A percentile compares a stretch with the other conserved stretches of the same genome.
Evolutionary conservation across 192 early-diverging fungal genomes (phyloP).

Genomic region (Diversispora eburnea): DNA sequence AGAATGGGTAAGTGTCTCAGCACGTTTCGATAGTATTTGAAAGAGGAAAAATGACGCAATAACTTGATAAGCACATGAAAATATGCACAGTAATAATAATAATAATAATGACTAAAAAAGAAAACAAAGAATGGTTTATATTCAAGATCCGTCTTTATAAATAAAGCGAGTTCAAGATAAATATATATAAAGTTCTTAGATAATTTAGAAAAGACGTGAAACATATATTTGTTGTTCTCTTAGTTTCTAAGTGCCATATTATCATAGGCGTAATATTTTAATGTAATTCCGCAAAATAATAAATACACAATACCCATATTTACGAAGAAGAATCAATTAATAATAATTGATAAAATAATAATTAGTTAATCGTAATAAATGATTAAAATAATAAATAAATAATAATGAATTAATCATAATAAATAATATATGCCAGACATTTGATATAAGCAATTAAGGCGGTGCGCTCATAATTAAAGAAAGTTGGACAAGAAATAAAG

Average conservation of each 20-base stretch:
- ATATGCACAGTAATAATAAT: too few relatives aligned
- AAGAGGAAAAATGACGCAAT: too few relatives aligned
- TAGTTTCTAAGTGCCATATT: constrained; percentile 77
- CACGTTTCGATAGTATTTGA: too few relatives aligned
- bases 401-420: too few relatives aligned
- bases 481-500: too few relatives aligned
- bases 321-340: background rate
- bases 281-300: constrained; percentile 85
- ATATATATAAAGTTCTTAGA: constrained; percentile 98
- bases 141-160: constrained; percentile 69
- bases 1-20: too few relatives aligned
- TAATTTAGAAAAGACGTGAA: constrained; percentile 87
- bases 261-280: constrained; percentile 92
- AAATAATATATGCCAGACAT: too few relatives aligned
- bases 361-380: background rate
- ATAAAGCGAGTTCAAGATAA: constrained; percentile 90
- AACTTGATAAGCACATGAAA: too few relatives aligned
- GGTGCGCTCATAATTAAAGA: too few relatives aligned
- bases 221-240: constrained; percentile 86
- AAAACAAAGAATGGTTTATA: constrained; percentile 75
- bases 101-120: too few relatives aligned
- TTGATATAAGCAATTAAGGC: too few relatives aligned
- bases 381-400: too few relatives aligned
- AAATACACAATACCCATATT: constrained; percentile 76
- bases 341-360: background rate